A percentile compares a stretch with the other conserved stretches of the same genome.
Conservation (phyloP, 768 basidiomycete genomes). For the Mycena indigotica region DNA sequence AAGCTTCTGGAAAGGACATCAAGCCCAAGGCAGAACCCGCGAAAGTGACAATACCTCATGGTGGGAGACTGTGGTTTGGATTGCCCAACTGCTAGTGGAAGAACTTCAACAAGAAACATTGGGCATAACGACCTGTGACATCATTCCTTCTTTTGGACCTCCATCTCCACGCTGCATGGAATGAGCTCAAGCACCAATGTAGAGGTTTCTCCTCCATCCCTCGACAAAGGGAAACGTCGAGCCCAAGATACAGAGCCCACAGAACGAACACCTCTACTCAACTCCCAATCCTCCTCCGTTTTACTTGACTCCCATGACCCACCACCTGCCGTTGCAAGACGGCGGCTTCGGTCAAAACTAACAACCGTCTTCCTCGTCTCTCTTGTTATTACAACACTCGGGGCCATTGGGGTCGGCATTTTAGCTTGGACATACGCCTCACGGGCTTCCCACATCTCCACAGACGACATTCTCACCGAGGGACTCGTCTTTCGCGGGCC, state of each 20-base stretch:
- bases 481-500: slow-evolving; percentile 63
- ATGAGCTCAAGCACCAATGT: slow-evolving; percentile 20
- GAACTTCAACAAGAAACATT: too few species aligned
- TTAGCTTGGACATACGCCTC: slow-evolving; percentile 71
- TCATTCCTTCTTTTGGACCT: too few species aligned
- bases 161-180: slow-evolving; percentile 5
- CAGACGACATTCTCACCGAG: slow-evolving; percentile 59
- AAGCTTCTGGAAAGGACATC: too few species aligned
- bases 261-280: slow-evolving; percentile 60
- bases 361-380: slow-evolving; percentile 59
- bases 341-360: slow-evolving; percentile 41
- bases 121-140: too few species aligned
- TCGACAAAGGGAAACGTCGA: slow-evolving; percentile 59
- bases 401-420: slow-evolving; percentile 47
- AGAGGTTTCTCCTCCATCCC: slow-evolving; percentile 17
- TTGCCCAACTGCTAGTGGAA: too few species aligned
- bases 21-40: too few species aligned
- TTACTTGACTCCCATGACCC: slow-evolving; percentile 25
- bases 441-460: slow-evolving; percentile 51
- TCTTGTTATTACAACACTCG: slow-evolving; percentile 49
- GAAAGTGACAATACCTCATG: too few species aligned
- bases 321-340: slow-evolving; percentile 28
- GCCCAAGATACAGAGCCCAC: slow-evolving; percentile 41
- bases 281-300: slow-evolving; percentile 40
- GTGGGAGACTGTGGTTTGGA: too few species aligned